Conservation (phyloP, 2,329 filamentous ascomycete species). For the Orbilia javanica region DNA sequence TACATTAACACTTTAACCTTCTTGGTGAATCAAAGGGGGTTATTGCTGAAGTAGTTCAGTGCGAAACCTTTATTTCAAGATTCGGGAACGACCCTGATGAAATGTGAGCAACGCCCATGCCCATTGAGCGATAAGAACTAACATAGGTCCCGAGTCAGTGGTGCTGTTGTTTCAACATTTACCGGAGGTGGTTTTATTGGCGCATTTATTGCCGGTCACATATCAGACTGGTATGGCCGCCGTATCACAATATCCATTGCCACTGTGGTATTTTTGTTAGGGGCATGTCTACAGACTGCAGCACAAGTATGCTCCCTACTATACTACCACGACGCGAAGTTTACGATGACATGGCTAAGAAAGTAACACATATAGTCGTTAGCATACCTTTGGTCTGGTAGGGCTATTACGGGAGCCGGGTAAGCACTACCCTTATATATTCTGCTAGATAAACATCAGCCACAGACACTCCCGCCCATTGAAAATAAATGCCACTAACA, state of each 20-base stretch:
- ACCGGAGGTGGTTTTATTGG: slow-evolving; percentile 81
- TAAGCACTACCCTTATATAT: slow-evolving; percentile 63
- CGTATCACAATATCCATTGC: slow-evolving; percentile 79
- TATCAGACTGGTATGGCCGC: slow-evolving; percentile 76
- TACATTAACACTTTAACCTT: background rate
- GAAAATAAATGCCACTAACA: background rate
- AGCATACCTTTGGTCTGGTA: slow-evolving; percentile 76
- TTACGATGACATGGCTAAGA: slow-evolving; percentile 59
- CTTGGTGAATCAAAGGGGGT: slow-evolving; percentile 50
- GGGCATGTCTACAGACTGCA: slow-evolving; percentile 79
- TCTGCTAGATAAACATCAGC: background rate
- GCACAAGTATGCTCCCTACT: slow-evolving; percentile 65
- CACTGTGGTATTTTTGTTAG: slow-evolving; percentile 78
- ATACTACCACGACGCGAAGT: too few species aligned
- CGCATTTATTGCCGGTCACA: slow-evolving; percentile 74
- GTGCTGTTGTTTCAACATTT: slow-evolving; percentile 81
- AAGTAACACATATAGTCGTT: slow-evolving; percentile 62
- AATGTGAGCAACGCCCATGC: slow-evolving; percentile 13
- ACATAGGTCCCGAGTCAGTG: slow-evolving; percentile 65
- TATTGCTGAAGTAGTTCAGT: slow-evolving; percentile 67
- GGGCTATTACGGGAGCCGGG: slow-evolving; percentile 77
- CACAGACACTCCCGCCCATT: background rate
- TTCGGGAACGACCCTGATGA: slow-evolving; percentile 63
- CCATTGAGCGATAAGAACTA: background rate
- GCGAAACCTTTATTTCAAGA: slow-evolving; percentile 66